Base-by-base conservation (phyloP, 805 yeast genomes). In the Candida maris region DNA sequence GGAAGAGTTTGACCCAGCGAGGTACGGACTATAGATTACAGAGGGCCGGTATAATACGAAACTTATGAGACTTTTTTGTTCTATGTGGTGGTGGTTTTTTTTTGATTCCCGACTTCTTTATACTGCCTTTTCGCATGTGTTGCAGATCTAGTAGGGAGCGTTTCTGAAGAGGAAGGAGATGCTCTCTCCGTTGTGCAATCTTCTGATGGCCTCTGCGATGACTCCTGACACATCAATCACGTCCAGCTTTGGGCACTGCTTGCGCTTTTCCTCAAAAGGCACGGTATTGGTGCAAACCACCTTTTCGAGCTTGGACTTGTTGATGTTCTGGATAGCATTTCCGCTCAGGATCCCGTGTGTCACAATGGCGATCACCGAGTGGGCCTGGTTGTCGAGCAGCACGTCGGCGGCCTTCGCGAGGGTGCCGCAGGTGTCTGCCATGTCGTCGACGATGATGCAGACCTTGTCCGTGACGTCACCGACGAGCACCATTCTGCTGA, bases 361-460 rank as follows among this genome's bases (percentile, higher is more conserved):
- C 14, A 84, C 88, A 45, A 85, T 81, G 21, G 93, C 91, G 51
- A 85, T 75, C 26, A 85, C 93, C 38, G 78, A 70, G 51, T 76
- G 68, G 30, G 91, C 93, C 22, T 73, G 73, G 51, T 83, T 79
- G 19, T 75, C 79, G 41, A 84, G 56, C 37, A 85, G 65, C 10
- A 81, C 76, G 45, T 85, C 91, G 16, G 88, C 85, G 25, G 93
- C 93, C 61, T 84, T 85, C 36, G 81, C 85, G 45, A 85, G 65
- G 14, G 94, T 85, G 44, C 93, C 94, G 65, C 94, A 85, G 15
- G 94, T 85, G 58, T 85, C 94, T 30, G 93, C 93, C 88, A 85
- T 85, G 60, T 85, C 94, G 63, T 85, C 94, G 30, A 85, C 85
- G 49, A 85, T 75, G 37, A 85, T 68, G 65, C 93, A 85, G 33